phyloP scores from a whole-genome alignment of 257 asterid genomes.

The Forsythia suspensa region DNA sequence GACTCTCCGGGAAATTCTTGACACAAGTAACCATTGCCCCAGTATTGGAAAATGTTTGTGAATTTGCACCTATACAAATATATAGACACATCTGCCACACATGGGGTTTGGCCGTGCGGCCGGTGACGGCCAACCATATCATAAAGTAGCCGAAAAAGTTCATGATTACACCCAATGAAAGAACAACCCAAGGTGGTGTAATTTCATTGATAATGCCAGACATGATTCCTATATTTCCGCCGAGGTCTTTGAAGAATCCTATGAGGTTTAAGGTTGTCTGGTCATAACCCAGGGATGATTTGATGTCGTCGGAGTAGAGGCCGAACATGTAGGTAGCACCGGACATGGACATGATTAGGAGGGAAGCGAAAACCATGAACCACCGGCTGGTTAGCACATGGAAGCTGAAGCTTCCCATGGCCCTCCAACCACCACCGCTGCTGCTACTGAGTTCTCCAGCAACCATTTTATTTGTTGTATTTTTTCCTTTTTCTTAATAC shows the following conservation, averaged over 20 bases:
- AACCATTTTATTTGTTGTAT: not conserved
- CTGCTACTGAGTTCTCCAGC: conserved; percentile 13
- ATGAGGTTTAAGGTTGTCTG: conserved; percentile 59
- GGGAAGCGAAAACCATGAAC: conserved; percentile 62
- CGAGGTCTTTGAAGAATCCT: conserved; percentile 64
- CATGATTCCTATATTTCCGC: conserved; percentile 55
- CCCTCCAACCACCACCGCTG: conserved; percentile 15
- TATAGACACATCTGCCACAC: conserved; percentile 70
- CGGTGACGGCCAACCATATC: conserved; percentile 66
- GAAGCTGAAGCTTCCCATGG: conserved; percentile 19
- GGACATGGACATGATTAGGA: conserved; percentile 56
- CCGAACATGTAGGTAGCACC: conserved; percentile 75
- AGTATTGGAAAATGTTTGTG: conserved; percentile 63
- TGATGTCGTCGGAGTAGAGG: conserved; percentile 52
- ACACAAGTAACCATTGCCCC: conserved; percentile 68
- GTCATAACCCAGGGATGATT: conserved; percentile 54
- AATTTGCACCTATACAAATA: conserved; percentile 61
- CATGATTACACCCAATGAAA: conserved; percentile 48
- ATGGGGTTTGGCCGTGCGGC: conserved; percentile 33
- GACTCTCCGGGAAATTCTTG: conserved; percentile 63
- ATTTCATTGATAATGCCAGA: conserved; percentile 58
- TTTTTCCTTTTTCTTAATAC: not conserved
- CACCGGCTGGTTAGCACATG: conserved; percentile 49
- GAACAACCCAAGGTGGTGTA: conserved; percentile 67
- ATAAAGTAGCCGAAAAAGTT: conserved; percentile 62